phyloP scores from a whole-genome alignment of 257 asterid genomes.

The Solanum dulcamara region DNA sequence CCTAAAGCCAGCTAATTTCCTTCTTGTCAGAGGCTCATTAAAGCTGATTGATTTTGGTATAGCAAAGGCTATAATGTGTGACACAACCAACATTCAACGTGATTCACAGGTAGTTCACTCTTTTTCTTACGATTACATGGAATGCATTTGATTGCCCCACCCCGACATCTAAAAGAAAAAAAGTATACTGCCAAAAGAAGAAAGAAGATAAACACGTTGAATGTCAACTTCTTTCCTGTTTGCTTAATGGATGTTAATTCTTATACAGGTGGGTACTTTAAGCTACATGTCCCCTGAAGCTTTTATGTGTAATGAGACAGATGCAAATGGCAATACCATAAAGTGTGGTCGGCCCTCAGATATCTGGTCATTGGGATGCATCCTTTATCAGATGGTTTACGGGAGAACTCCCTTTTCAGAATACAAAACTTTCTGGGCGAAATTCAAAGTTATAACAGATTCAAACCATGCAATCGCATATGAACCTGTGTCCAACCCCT shows the following conservation, averaged over 20 bases:
- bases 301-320: slow-evolving; percentile 90
- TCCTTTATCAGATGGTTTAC: slow-evolving; percentile 97
- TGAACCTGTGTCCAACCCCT: slow-evolving; percentile 74
- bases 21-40: slow-evolving; percentile 85
- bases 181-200: background rate
- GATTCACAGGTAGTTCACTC: slow-evolving; percentile 71
- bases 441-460: slow-evolving; percentile 92
- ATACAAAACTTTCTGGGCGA: slow-evolving; percentile 92
- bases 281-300: slow-evolving; percentile 99
- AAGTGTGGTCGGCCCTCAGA: slow-evolving; percentile 97
- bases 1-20: slow-evolving; percentile 99
- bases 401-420: slow-evolving; percentile 94
- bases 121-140: background rate
- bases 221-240: background rate
- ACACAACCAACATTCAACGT: slow-evolving; percentile 95
- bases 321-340: slow-evolving; percentile 75
- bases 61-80: slow-evolving; percentile 94
- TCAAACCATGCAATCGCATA: slow-evolving; percentile 61
- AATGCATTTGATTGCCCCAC: background rate
- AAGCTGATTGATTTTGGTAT: slow-evolving; percentile 98
- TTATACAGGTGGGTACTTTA: slow-evolving; percentile 84
- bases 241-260: background rate
- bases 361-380: slow-evolving; percentile 98
- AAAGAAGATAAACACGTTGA: background rate
- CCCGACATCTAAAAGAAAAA: background rate